These are phyloP conservation scores for Endogone sp. DNA, from an alignment of 192 early-diverging fungal genomes.

Conservation along the genomic window DNA sequence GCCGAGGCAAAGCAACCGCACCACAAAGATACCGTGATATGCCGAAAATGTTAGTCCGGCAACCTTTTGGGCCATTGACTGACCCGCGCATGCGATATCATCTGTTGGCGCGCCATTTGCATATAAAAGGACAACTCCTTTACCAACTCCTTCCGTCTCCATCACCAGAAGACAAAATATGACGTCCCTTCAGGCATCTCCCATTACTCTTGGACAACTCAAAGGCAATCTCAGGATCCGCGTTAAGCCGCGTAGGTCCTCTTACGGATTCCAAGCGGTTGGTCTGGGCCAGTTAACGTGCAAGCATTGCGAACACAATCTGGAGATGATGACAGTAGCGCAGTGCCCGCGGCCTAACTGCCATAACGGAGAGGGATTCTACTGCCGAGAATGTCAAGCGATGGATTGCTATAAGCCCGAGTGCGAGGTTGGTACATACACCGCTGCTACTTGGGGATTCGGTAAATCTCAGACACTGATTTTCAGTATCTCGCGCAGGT, in stretches of 20 bases:
- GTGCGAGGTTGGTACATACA: not conserved
- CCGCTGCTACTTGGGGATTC: not conserved
- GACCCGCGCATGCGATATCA: not conserved
- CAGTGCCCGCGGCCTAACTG: not conserved
- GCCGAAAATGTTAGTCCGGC: not conserved
- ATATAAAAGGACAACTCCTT: not conserved
- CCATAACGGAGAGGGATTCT: not conserved
- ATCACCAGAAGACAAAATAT: too few species aligned
- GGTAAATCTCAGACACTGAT: not conserved
- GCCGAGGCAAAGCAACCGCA: too few species aligned
- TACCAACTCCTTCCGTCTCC: too few species aligned
- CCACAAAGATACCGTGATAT: not conserved
- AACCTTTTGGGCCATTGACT: not conserved
- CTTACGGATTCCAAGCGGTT: not conserved
- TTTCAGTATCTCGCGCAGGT: too few species aligned
- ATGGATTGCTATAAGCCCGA: not conserved
- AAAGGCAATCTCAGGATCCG: not conserved
- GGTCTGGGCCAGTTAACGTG: not conserved
- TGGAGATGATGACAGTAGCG: not conserved
- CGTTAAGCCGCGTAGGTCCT: not conserved
- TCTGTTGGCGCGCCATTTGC: not conserved
- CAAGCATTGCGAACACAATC: not conserved
- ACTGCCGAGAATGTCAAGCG: not conserved
- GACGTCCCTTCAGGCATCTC: not conserved
- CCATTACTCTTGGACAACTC: not conserved